Conservation (phyloP, 768 basidiomycete species). For the Psilocybe sp. region DNA sequence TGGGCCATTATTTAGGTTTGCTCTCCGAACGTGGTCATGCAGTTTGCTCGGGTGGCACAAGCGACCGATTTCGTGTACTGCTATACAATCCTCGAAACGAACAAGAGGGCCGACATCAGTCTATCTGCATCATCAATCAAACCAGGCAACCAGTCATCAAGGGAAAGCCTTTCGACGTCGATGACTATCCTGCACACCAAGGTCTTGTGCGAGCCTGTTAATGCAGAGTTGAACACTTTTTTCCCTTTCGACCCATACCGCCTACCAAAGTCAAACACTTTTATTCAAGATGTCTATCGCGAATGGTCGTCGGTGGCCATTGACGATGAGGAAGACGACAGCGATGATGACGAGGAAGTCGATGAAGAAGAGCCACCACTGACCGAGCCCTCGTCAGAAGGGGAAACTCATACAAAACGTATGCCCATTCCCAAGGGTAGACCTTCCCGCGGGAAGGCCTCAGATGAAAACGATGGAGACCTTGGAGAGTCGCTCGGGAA, state of each 20-base stretch:
- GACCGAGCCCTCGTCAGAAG: slow-evolving; percentile 8
- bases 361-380: slow-evolving; percentile 18
- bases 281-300: slow-evolving; percentile 82
- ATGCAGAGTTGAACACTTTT: slow-evolving; percentile 83
- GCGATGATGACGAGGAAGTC: slow-evolving; percentile 54
- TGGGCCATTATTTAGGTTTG: slow-evolving; percentile 57
- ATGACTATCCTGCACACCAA: slow-evolving; percentile 11
- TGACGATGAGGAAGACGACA: slow-evolving; percentile 71
- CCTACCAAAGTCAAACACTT: slow-evolving; percentile 72
- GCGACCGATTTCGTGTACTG: slow-evolving; percentile 92
- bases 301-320: slow-evolving; percentile 87
- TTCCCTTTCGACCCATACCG: slow-evolving; percentile 99
- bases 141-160: neutral
- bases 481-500: slow-evolving; percentile 69
- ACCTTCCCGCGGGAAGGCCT: neutral
- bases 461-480: slow-evolving; percentile 39
- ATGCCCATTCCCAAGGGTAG: slow-evolving; percentile 5
- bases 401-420: neutral
- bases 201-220: slow-evolving; percentile 26
- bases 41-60: slow-evolving; percentile 92
- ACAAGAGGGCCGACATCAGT: slow-evolving; percentile 63
- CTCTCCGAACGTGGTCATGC: slow-evolving; percentile 84
- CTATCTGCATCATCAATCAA: slow-evolving; percentile 15
- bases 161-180: slow-evolving; percentile 3
- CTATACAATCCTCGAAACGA: slow-evolving; percentile 88